A percentile compares a stretch with the other conserved stretches of the same genome.
phyloP scores from a whole-genome alignment of 179 eudicot genomes.

The Vitellaria paradoxa region DNA sequence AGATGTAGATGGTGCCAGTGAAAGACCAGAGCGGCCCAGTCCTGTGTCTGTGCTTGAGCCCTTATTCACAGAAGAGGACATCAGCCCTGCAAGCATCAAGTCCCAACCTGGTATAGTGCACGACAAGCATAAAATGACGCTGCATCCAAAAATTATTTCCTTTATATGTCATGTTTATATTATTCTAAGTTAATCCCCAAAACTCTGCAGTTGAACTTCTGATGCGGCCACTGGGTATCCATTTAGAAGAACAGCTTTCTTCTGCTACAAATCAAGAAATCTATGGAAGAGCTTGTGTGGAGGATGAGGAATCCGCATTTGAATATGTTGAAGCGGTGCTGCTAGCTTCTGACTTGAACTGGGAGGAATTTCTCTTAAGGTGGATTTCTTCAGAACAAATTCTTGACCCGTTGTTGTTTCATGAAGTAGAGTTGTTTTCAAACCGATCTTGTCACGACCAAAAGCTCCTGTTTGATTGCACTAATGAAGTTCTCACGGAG shows the following conservation, averaged over 20 bases:
- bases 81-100: constrained; percentile 33
- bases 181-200: constrained; percentile 1
- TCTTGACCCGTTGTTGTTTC: constrained; percentile 55
- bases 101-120: constrained; percentile 25
- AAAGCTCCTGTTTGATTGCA: constrained; percentile 73
- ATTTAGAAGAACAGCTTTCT: constrained; percentile 45
- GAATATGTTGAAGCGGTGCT: constrained; percentile 62
- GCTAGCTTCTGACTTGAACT: constrained; percentile 55
- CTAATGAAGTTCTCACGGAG: constrained; percentile 63
- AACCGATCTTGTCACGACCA: constrained; percentile 55
- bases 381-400: constrained; percentile 46
- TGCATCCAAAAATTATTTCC: not conserved
- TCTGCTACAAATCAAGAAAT: constrained; percentile 23
- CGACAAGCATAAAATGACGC: not conserved
- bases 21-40: constrained; percentile 34
- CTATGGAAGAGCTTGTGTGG: constrained; percentile 29
- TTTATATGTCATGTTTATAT: not conserved
- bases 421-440: constrained; percentile 57
- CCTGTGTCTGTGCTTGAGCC: constrained; percentile 56
- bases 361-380: constrained; percentile 53
- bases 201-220: constrained; percentile 34
- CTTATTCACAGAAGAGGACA: constrained; percentile 30
- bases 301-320: constrained; percentile 48
- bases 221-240: constrained; percentile 37
- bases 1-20: constrained; percentile 22